Percentiles rank a stretch among this genome's conserved stretches.
phyloP scores from a whole-genome alignment of 2,329 filamentous ascomycete species.

The Gaeumannomyces tritici region DNA sequence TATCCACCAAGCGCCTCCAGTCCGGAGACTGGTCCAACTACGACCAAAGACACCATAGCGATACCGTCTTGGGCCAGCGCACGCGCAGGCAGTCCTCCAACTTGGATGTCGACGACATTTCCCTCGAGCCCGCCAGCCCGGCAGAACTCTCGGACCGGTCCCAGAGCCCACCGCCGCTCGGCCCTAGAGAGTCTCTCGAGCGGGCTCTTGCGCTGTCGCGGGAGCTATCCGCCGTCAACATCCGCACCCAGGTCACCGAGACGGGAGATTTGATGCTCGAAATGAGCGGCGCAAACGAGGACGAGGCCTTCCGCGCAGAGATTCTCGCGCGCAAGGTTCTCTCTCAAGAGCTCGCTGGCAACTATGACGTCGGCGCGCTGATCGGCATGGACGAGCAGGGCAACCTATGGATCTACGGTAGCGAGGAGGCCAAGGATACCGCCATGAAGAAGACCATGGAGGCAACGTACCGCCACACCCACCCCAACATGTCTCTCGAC shows the following conservation, averaged over 20 bases:
- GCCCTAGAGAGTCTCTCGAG: slow-evolving; percentile 66
- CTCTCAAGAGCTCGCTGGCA: slow-evolving; percentile 84
- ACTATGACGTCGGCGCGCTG: slow-evolving; percentile 90
- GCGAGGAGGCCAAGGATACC: slow-evolving; percentile 87
- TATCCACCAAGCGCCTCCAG: slow-evolving; percentile 32
- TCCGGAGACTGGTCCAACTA: slow-evolving; percentile 42
- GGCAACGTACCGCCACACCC: slow-evolving; percentile 34
- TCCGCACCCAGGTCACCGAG: slow-evolving; percentile 86
- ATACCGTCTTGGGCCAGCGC: slow-evolving; percentile 41
- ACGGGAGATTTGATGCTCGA: slow-evolving; percentile 93
- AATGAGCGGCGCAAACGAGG: slow-evolving; percentile 89
- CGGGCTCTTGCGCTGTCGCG: slow-evolving; percentile 78
- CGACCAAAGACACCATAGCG: slow-evolving; percentile 38
- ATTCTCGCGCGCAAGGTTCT: slow-evolving; percentile 89
- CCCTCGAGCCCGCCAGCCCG: slow-evolving; percentile 27
- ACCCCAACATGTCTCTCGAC: slow-evolving; percentile 55
- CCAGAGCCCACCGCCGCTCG: slow-evolving; percentile 66
- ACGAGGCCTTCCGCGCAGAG: slow-evolving; percentile 84
- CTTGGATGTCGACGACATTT: slow-evolving; percentile 20
- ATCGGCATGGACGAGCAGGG: slow-evolving; percentile 93
- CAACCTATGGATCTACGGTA: slow-evolving; percentile 99
- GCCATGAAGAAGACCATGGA: slow-evolving; percentile 60
- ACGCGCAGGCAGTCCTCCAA: slow-evolving; percentile 25
- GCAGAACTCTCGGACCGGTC: slow-evolving; percentile 45
- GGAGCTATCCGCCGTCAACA: slow-evolving; percentile 82